phyloP scores from a whole-genome alignment of 805 yeast genomes.

The Metschnikowia kofuensis region DNA sequence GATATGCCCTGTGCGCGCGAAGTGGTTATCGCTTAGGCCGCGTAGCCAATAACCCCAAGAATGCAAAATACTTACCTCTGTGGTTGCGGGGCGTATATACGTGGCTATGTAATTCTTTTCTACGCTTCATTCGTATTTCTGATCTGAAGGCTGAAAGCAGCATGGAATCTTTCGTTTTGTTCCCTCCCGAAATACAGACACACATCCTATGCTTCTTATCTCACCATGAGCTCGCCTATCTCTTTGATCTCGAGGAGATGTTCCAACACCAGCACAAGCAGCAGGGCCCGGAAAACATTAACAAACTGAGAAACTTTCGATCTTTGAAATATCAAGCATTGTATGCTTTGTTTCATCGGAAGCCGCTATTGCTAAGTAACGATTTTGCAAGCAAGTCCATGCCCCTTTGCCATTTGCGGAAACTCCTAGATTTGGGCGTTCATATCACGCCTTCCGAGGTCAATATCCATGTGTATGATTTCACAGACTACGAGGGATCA shows the following conservation, averaged over 20 bases:
- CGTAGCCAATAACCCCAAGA: not conserved
- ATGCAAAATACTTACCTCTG: constrained; percentile 1
- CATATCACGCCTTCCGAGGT: constrained; percentile 22
- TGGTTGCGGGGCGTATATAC: constrained; percentile 6
- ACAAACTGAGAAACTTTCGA: constrained; percentile 1
- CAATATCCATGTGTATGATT: constrained; percentile 15
- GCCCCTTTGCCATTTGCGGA: constrained; percentile 14
- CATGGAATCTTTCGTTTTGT: constrained; percentile 13
- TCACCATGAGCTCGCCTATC: constrained; percentile 13
- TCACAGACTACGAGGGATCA: constrained; percentile 6
- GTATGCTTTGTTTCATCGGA: constrained; percentile 11
- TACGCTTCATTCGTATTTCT: not conserved
- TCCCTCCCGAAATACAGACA: constrained; percentile 20
- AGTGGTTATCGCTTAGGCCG: constrained; percentile 10
- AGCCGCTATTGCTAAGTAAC: constrained; percentile 13
- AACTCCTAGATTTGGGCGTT: constrained; percentile 18
- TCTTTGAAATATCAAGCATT: constrained; percentile 15
- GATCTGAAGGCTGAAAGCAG: not conserved
- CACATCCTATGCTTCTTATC: constrained; percentile 14
- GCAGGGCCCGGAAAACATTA: not conserved
- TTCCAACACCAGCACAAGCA: not conserved
- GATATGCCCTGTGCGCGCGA: not conserved
- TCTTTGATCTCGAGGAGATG: constrained; percentile 14
- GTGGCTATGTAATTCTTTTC: not conserved
- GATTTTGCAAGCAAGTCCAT: constrained; percentile 9